Evolutionary conservation across 2,329 filamentous ascomycete species (phyloP).

Genomic region (Tolypocladium pustulatum): DNA sequence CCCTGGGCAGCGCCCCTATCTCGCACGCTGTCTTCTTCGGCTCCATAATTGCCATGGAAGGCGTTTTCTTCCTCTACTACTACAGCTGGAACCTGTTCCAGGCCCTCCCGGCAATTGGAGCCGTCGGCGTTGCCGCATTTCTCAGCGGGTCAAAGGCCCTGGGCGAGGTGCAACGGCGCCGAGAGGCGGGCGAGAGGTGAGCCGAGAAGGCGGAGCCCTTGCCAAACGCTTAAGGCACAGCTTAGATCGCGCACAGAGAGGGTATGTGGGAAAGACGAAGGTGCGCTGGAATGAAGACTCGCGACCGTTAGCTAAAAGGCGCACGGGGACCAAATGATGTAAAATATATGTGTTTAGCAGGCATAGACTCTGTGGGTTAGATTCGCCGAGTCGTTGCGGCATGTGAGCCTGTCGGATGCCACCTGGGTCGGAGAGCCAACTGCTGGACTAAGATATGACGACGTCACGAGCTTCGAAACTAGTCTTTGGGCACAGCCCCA

Average conservation of each 20-base stretch:
- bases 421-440: neutral
- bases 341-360: neutral
- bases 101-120: constrained; percentile 60
- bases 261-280: neutral
- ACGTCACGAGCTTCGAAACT: neutral
- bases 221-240: neutral
- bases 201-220: neutral
- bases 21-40: constrained; percentile 79
- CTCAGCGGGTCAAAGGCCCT: constrained; percentile 83
- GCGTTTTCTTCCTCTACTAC: constrained; percentile 92
- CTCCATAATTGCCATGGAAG: constrained; percentile 79
- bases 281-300: neutral
- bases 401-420: neutral
- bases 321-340: neutral
- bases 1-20: constrained; percentile 64
- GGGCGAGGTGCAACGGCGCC: constrained; percentile 82
- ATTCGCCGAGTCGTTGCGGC: neutral
- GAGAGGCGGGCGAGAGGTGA: constrained; percentile 62
- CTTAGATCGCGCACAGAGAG: neutral
- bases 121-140: constrained; percentile 62
- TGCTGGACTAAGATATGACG: neutral
- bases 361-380: neutral
- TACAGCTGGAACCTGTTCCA: constrained; percentile 86
- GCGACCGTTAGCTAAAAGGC: neutral
- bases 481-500: neutral